Base-by-base conservation (phyloP, 768 basidiomycete genomes). In the Tylopilus vinaceipallidus region DNA sequence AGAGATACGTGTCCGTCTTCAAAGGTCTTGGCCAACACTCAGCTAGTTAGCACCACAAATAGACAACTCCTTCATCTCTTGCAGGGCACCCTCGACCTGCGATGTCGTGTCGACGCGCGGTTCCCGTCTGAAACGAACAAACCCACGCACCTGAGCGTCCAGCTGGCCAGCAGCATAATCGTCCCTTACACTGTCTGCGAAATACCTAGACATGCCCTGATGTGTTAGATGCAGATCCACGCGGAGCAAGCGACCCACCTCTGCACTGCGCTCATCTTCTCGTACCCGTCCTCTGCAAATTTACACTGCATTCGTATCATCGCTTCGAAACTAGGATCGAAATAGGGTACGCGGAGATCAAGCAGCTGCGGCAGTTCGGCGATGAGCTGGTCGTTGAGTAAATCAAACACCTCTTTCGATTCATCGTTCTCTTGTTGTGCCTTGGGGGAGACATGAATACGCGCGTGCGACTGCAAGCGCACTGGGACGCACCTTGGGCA, bases 241-340 rank as follows among this genome's bases (percentile, higher is more conserved):
- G n/a, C n/a, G n/a, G n/a, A n/a, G n/a, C n/a, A n/a, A n/a, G n/a
- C 12, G 12, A 39, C 43, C 17, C 54, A 91, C 85, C 92, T 75
- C 69, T 99, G 95, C 9, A 98, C 95, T 38, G 91, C 86, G 42
- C 93, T 88, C 43, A 98, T 81, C 71, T 94, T 97, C 73, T 98
- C 94, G 66, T 99, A 98, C 0, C 95, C 95, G 60, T 99, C 95
- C 68, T 98, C 92, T 0, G 95, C 95, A 64, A 98, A 98, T 63
- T 95, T 94, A 63, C 90, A 83, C 64, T 99, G 97, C 83, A 97
- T 91, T 26, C 97, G 82, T 56, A 94, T 93, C 95, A 98, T 98
- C 39, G 95, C 91, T 71, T 98, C 97, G 66, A 98, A 98, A 58
- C 90, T 94, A 5, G 97, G 97, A 68, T 98, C 97, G 55, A 98